Conservation (phyloP, 2,329 filamentous ascomycete species). For the Pestalotiopsis sp. region DNA sequence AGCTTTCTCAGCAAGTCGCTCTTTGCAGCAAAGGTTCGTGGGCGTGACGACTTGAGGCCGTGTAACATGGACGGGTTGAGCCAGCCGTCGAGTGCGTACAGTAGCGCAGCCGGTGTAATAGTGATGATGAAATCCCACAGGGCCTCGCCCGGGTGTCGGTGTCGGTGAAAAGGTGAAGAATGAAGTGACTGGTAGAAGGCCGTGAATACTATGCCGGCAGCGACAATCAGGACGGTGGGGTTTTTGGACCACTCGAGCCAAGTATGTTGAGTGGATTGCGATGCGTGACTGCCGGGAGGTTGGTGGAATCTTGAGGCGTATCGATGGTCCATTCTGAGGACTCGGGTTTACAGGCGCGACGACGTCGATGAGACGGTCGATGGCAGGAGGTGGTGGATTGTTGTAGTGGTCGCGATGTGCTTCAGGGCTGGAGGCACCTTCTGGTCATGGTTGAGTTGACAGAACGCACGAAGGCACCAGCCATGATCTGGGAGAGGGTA, state of each 20-base stretch:
- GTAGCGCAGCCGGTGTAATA: conserved; percentile 56
- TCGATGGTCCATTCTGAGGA: conserved; percentile 41
- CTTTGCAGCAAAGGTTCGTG: conserved; percentile 59
- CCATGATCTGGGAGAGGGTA: conserved; percentile 19
- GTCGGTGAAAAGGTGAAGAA: conserved; percentile 29
- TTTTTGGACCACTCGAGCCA: conserved; percentile 36
- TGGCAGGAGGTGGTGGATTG: conserved; percentile 14
- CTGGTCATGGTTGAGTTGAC: background rate
- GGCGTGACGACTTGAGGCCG: conserved; percentile 35
- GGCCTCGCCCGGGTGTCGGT: conserved; percentile 44
- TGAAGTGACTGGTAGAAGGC: conserved; percentile 38
- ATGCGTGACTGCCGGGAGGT: conserved; percentile 25
- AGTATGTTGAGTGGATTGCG: conserved; percentile 24
- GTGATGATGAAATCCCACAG: conserved; percentile 65
- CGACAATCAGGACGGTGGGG: conserved; percentile 37
- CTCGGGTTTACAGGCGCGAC: conserved; percentile 1
- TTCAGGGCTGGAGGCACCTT: conserved; percentile 13
- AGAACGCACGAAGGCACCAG: background rate
- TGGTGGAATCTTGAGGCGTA: conserved; percentile 32
- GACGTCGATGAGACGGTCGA: background rate
- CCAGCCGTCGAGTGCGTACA: conserved; percentile 61
- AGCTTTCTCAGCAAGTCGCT: conserved; percentile 67
- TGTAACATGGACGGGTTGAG: conserved; percentile 50
- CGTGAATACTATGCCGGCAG: conserved; percentile 36
- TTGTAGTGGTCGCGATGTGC: background rate